Conservation (phyloP, 108 stramenopile species). For the Aurantiochytrium sp. region DNA sequence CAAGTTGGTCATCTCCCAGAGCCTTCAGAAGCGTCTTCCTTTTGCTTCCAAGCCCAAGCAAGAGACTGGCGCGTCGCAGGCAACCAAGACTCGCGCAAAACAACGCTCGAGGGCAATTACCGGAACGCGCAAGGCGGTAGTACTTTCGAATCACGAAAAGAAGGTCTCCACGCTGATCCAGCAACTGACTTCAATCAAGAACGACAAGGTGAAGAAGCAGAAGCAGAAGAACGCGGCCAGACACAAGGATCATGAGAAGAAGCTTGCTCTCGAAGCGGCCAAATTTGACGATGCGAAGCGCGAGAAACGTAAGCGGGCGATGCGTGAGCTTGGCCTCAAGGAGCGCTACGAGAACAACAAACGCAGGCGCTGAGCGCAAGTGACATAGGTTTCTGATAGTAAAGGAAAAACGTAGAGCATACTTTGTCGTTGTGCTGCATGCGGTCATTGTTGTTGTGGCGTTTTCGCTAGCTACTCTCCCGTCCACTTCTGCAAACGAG, state of each 20-base stretch:
- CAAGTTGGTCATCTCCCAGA: constrained; percentile 71
- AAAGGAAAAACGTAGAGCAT: too few species aligned
- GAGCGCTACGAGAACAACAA: background rate
- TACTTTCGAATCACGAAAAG: constrained; percentile 40
- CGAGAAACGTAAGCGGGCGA: background rate
- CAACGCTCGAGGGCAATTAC: background rate
- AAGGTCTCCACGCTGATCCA: constrained; percentile 25
- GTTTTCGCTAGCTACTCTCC: too few species aligned
- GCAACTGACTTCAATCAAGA: constrained; percentile 39
- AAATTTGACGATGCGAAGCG: background rate
- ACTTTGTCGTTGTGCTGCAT: too few species aligned
- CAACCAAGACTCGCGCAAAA: constrained; percentile 38
- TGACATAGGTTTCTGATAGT: too few species aligned
- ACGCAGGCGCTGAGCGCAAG: background rate
- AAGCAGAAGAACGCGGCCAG: constrained; percentile 18
- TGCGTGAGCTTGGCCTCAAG: constrained; percentile 1
- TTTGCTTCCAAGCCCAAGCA: constrained; percentile 85
- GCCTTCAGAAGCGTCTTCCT: constrained; percentile 79
- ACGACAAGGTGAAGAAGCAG: constrained; percentile 40
- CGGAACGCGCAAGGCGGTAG: constrained; percentile 29
- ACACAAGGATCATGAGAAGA: background rate
- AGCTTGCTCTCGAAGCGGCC: constrained; percentile 1
- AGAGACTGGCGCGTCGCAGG: constrained; percentile 52
- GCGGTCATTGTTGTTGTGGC: too few species aligned
- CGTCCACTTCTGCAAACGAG: too few species aligned